Percentiles rank a stretch among this genome's conserved stretches.
Evolutionary conservation across 1,284 basidiomycete species (phyloP).

Genomic region (Clitocybe nebularis): DNA sequence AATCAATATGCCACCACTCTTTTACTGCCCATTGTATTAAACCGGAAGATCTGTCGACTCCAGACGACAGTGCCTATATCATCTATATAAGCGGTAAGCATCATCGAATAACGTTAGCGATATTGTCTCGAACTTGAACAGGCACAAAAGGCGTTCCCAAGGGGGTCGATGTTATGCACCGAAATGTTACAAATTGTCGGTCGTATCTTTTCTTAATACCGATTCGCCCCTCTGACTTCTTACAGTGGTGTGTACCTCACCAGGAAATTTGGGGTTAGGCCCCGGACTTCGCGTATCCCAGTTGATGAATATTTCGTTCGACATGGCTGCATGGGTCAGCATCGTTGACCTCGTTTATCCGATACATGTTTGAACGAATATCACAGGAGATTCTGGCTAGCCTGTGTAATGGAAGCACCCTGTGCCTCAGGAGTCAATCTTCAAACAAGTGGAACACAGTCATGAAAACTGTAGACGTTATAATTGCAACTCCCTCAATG

Average conservation of each 20-base stretch:
- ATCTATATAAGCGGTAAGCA: slow-evolving; percentile 55
- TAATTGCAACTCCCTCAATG: slow-evolving; percentile 53
- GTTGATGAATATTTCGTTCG: slow-evolving; percentile 57
- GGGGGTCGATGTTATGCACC: slow-evolving; percentile 55
- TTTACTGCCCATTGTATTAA: slow-evolving; percentile 27
- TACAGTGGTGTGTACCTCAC: slow-evolving; percentile 47
- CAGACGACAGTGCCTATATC: slow-evolving; percentile 49
- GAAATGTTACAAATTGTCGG: slow-evolving; percentile 56
- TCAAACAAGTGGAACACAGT: slow-evolving; percentile 54
- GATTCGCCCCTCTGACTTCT: not conserved
- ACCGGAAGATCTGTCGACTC: slow-evolving; percentile 34
- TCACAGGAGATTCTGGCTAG: slow-evolving; percentile 54
- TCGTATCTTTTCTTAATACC: slow-evolving; percentile 1
- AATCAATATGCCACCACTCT: slow-evolving; percentile 26
- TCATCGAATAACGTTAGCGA: slow-evolving; percentile 4
- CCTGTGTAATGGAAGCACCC: slow-evolving; percentile 51
- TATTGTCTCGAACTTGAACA: slow-evolving; percentile 23
- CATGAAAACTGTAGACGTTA: slow-evolving; percentile 54
- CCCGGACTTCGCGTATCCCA: slow-evolving; percentile 54
- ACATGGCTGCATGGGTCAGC: slow-evolving; percentile 57
- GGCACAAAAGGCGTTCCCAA: slow-evolving; percentile 58
- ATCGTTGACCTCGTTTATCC: not conserved
- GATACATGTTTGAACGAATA: not conserved
- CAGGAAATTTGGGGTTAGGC: slow-evolving; percentile 53
- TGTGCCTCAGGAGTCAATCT: slow-evolving; percentile 51